These are phyloP conservation scores for Diutina sp. DNA, from an alignment of 1,139 yeast genomes.

Conservation along the genomic window DNA sequence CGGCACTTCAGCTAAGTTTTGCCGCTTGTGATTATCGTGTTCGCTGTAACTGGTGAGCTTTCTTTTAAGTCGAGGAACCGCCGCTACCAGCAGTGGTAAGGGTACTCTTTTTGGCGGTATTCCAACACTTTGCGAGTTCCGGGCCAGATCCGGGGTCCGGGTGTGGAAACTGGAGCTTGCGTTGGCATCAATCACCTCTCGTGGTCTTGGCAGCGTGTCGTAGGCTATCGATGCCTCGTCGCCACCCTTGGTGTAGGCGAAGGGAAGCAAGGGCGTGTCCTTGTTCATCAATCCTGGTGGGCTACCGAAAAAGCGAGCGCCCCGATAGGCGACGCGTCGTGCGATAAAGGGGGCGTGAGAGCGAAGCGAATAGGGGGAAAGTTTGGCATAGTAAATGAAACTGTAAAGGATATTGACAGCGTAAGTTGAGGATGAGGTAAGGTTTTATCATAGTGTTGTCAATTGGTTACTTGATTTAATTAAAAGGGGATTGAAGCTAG, in stretches of 20 bases:
- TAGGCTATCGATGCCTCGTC: conserved; percentile 13
- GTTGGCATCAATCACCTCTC: conserved; percentile 24
- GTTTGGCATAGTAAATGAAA: no score
- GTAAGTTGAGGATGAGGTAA: no score
- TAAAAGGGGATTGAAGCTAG: no score
- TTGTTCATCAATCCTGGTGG: conserved; percentile 17
- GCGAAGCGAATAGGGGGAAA: neutral
- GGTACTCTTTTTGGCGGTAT: conserved; percentile 4
- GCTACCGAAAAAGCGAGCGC: neutral
- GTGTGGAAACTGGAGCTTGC: conserved; percentile 27
- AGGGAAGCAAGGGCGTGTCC: conserved; percentile 27
- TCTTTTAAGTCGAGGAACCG: conserved; percentile 26
- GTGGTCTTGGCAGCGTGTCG: conserved; percentile 23
- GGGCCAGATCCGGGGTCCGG: conserved; percentile 7
- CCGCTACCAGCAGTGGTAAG: conserved; percentile 12
- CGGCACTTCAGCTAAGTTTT: conserved; percentile 11
- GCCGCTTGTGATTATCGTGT: conserved; percentile 28
- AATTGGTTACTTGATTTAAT: no score
- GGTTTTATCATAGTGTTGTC: no score
- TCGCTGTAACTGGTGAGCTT: conserved; percentile 33
- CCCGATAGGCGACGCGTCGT: neutral
- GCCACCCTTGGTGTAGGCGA: conserved; percentile 24
- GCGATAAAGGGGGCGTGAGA: neutral
- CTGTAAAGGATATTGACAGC: no score
- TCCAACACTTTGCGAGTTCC: no score